A percentile compares a stretch with the other conserved stretches of the same genome.
Evolutionary conservation across 1,284 basidiomycete species (phyloP).

Genomic region (Albatrellus sp.): DNA sequence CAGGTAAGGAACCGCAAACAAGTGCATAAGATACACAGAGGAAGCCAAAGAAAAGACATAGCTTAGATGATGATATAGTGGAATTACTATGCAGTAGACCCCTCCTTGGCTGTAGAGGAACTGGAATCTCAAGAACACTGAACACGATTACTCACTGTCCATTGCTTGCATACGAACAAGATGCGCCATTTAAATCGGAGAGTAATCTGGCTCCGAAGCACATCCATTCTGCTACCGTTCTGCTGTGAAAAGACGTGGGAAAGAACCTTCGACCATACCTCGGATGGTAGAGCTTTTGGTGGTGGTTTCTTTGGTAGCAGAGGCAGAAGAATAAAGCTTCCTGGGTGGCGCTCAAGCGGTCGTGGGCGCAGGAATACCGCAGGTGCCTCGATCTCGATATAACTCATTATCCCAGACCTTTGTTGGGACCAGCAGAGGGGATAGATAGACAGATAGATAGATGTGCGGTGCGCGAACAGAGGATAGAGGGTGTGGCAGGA

Average conservation of each 20-base stretch:
- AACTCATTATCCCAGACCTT: not conserved
- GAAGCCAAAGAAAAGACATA: not conserved
- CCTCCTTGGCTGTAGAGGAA: too few relatives aligned
- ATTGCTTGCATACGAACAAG: slow-evolving; percentile 54
- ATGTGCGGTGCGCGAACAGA: too few relatives aligned
- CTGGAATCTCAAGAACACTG: too few relatives aligned
- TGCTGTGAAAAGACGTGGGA: slow-evolving; percentile 30
- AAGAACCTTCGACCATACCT: slow-evolving; percentile 60
- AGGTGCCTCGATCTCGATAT: slow-evolving; percentile 5
- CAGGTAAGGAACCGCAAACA: not conserved
- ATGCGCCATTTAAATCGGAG: slow-evolving; percentile 19
- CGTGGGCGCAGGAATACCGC: slow-evolving; percentile 25
- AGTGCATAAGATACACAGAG: slow-evolving; percentile 2
- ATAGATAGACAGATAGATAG: not conserved
- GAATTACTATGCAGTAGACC: not conserved
- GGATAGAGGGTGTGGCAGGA: too few relatives aligned
- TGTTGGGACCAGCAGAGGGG: not conserved
- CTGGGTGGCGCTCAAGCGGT: slow-evolving; percentile 30
- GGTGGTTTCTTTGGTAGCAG: slow-evolving; percentile 42
- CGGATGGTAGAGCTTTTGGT: slow-evolving; percentile 46
- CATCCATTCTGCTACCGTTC: slow-evolving; percentile 4
- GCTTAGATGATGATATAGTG: not conserved
- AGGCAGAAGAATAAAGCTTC: slow-evolving; percentile 52
- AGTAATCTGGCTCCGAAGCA: slow-evolving; percentile 9
- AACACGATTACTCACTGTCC: slow-evolving; percentile 36